A percentile compares a stretch with the other conserved stretches of the same genome.
Conservation (phyloP, 2,329 filamentous ascomycete genomes). For the Neofusicoccum laricinum region DNA sequence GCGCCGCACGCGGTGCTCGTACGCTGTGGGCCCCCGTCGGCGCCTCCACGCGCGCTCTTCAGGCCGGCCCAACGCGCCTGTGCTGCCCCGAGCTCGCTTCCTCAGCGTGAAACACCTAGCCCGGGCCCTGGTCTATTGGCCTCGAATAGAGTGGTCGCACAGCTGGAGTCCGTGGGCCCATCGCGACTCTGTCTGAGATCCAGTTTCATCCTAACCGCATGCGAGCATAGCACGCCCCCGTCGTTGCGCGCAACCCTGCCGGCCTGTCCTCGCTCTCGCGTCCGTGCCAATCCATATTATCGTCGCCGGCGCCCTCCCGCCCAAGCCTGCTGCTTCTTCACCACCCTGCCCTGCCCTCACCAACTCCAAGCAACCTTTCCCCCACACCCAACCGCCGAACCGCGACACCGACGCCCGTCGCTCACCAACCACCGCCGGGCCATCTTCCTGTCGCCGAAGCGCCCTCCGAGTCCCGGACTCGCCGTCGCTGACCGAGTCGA, state of each 20-base stretch:
- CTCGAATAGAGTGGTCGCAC: conserved; percentile 13
- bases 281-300: conserved; percentile 15
- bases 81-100: conserved; percentile 11
- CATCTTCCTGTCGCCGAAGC: conserved; percentile 17
- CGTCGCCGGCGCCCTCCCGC: conserved; percentile 12
- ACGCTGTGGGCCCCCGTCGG: conserved; percentile 8
- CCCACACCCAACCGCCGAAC: conserved; percentile 5
- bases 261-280: conserved; percentile 12
- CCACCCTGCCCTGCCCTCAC: conserved; percentile 8
- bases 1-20: conserved; percentile 10
- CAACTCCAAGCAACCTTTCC: conserved; percentile 16
- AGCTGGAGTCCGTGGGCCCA: conserved; percentile 15
- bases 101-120: conserved; percentile 14
- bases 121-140: conserved; percentile 13
- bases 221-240: conserved; percentile 8
- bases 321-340: conserved; percentile 13
- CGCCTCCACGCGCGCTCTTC: not conserved
- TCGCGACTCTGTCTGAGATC: conserved; percentile 12
- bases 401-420: not conserved
- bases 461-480: not conserved
- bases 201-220: conserved; percentile 11
- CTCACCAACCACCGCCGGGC: not conserved
- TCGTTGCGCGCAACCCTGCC: conserved; percentile 2
- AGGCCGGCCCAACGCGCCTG: conserved; percentile 5
- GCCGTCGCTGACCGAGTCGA: not conserved